A percentile compares a stretch with the other conserved stretches of the same genome.
These are phyloP conservation scores for Pelargonium nanum DNA, from an alignment of 345 rosid species.

Conservation along the genomic window DNA sequence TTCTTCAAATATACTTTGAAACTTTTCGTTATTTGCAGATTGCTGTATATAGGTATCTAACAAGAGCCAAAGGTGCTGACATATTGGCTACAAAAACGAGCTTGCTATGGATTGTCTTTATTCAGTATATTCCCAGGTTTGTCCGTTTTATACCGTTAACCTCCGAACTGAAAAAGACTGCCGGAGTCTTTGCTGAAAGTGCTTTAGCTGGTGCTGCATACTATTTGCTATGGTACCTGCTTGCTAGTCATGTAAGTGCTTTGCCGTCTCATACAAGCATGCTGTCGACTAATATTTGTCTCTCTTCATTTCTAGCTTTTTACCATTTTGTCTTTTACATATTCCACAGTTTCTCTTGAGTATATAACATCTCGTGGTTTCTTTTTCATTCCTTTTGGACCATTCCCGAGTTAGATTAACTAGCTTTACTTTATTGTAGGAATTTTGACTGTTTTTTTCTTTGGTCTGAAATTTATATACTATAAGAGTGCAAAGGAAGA, in stretches of 20 bases:
- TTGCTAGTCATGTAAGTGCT: constrained; percentile 75
- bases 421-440: no score
- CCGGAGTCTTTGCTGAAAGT: constrained; percentile 76
- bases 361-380: no score
- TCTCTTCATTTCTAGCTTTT: neutral
- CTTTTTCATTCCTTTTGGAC: no score
- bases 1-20: no score
- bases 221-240: constrained; percentile 82
- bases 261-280: neutral
- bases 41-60: constrained; percentile 59
- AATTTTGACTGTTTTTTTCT: no score
- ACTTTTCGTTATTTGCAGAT: constrained; percentile 28
- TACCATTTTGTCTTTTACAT: no score
- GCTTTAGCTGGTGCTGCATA: constrained; percentile 82
- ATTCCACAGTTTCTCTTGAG: no score
- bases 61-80: constrained; percentile 42
- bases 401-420: no score
- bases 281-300: neutral
- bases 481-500: no score
- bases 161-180: constrained; percentile 74
- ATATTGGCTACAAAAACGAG: constrained; percentile 53
- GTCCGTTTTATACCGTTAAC: constrained; percentile 58
- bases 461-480: no score
- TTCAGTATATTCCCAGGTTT: constrained; percentile 74
- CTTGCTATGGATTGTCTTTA: constrained; percentile 41